phyloP scores from a whole-genome alignment of 805 yeast genomes.

The Kuraishia hungarica region DNA sequence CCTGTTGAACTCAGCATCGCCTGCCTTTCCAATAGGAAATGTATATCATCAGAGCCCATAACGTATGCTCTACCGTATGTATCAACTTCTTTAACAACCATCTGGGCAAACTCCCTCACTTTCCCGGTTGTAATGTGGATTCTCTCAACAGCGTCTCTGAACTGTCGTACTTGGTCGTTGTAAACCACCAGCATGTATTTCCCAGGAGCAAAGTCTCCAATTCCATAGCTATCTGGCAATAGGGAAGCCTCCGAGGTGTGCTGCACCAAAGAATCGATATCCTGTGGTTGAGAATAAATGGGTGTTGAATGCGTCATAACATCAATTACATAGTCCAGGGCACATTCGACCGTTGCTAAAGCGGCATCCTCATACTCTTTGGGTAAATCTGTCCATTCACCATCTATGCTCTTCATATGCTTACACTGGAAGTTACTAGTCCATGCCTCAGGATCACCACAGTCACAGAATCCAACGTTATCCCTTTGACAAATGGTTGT shows the following conservation, averaged over 20 bases:
- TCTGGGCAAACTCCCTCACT: conserved; percentile 54
- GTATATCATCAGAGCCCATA: conserved; percentile 43
- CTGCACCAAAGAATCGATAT: conserved; percentile 12
- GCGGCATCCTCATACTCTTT: conserved; percentile 30
- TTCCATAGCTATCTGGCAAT: conserved; percentile 5
- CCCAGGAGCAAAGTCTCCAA: conserved; percentile 26
- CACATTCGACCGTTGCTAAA: conserved; percentile 31
- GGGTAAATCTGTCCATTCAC: conserved; percentile 26
- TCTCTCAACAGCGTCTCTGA: conserved; percentile 61
- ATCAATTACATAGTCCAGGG: conserved; percentile 55
- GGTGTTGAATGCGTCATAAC: conserved; percentile 42
- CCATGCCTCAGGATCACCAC: conserved; percentile 90
- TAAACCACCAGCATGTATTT: conserved; percentile 54
- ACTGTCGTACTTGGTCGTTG: conserved; percentile 76
- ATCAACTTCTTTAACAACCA: conserved; percentile 63
- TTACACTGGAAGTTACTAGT: conserved; percentile 42
- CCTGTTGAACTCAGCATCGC: conserved; percentile 54
- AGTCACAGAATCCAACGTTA: conserved; percentile 76
- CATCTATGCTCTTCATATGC: conserved; percentile 21
- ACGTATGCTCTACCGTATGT: conserved; percentile 63
- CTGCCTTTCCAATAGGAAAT: conserved; percentile 43
- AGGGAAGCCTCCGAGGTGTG: conserved; percentile 18
- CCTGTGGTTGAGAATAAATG: conserved; percentile 21
- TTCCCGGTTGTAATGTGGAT: conserved; percentile 58
- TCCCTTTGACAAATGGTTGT: conserved; percentile 55